A percentile compares a stretch with the other conserved stretches of the same genome.
Conservation (phyloP, 306 rosid species). For the Sechiopsis laciniata region DNA sequence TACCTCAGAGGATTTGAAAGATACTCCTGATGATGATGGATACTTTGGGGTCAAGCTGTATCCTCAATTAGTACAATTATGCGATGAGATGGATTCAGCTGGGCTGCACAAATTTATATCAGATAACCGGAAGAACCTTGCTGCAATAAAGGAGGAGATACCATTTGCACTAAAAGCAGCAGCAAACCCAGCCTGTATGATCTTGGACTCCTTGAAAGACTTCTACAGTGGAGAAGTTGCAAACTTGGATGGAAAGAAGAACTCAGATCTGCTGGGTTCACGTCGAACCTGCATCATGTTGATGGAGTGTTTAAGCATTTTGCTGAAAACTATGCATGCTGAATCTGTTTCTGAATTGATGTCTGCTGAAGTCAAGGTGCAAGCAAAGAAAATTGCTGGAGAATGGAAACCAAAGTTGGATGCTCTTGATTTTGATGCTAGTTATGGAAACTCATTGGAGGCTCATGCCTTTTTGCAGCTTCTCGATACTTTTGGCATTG, state of each 20-base stretch:
- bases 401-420: constrained; percentile 93
- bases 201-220: constrained; percentile 78
- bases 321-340: constrained; percentile 43
- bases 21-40: constrained; percentile 33
- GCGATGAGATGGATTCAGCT: constrained; percentile 76
- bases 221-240: constrained; percentile 63
- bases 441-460: constrained; percentile 91
- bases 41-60: constrained; percentile 49
- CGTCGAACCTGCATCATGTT: constrained; percentile 97
- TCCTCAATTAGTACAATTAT: constrained; percentile 65
- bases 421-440: constrained; percentile 84
- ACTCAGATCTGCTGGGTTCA: constrained; percentile 78
- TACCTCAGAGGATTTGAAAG: constrained; percentile 39
- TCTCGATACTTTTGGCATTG: constrained; percentile 67
- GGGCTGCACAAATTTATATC: constrained; percentile 95
- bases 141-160: constrained; percentile 83
- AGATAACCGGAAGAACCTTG: constrained; percentile 87
- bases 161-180: constrained; percentile 79
- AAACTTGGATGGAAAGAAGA: constrained; percentile 74
- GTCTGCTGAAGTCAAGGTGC: constrained; percentile 57
- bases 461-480: constrained; percentile 99
- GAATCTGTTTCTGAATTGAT: constrained; percentile 42
- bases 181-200: constrained; percentile 70
- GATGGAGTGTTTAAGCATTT: constrained; percentile 87
- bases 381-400: constrained; percentile 74